Evolutionary conservation across 1,284 basidiomycete species (phyloP), one percentile per base, ranked within the genome.

Genomic region (Apiotrichum gamsii): DNA sequence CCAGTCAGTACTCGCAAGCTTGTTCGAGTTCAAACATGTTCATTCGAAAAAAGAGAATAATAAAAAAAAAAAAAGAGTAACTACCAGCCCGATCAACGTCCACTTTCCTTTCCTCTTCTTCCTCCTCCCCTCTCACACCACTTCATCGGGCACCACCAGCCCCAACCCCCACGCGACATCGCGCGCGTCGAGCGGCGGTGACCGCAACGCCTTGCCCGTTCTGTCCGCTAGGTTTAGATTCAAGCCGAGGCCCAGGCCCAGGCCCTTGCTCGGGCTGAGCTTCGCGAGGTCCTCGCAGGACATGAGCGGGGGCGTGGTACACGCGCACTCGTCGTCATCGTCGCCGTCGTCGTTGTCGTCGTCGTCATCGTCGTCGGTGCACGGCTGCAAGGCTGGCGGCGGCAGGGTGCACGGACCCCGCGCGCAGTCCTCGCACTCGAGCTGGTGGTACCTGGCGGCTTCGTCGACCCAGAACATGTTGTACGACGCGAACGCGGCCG

Each of bases 231-330:
- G 14, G 9, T 37, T 39, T 18, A 23, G 21, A 11, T 39, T 18
- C 38, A n/a, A n/a, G 16, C 11, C 38, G 23, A 8, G 21, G 9
- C 16, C 14, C 23, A 20, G 4, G 5, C 5, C 13, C 8, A 10
- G n/a, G 30, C 8, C 6, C 30, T 31, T 31, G 30, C 30, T 15
- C 29, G 9, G 32, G n/a, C 40, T 30, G 10, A 51, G 23, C 39
- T 48, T 41, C 28, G 47, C 50, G 23, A 52, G 34, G 4, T 39
- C 36, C 35, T 55, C 55, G 23, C 42, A 50, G 21, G 36, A 31
- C n/a, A 43, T 40, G n/a, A 57, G 32, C 18, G 59, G 57, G 3
- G 62, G 62, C 8, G 64, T 66, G 19, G 42, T 29, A 36, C 62
- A 64, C 25, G 11, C 35, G 19, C 47, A 49, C 10, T 39, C 39